Percentiles rank a stretch among this genome's conserved stretches.
phyloP scores from a whole-genome alignment of 257 asterid species.

The Misopates orontium region DNA sequence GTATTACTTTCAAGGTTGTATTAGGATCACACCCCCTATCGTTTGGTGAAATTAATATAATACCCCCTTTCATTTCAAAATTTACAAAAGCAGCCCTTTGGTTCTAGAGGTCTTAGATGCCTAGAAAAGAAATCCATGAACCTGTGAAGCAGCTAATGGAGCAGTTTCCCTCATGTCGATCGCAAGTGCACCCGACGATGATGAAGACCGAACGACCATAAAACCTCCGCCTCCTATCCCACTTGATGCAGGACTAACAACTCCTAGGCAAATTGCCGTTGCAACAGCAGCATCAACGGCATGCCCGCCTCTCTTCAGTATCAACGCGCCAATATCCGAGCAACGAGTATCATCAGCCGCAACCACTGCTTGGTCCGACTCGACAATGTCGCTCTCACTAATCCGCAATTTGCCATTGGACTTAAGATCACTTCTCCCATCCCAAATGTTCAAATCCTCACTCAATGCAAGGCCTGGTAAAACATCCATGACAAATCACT shows the following conservation, averaged over 20 bases:
- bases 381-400: constrained; percentile 39
- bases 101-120: background rate
- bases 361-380: constrained; percentile 64
- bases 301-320: constrained; percentile 70
- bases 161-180: constrained; percentile 95
- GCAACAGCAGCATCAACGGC: constrained; percentile 95
- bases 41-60: too few relatives aligned
- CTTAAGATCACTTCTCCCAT: constrained; percentile 19
- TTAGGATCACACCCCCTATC: too few relatives aligned
- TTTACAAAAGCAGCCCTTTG: too few relatives aligned
- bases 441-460: constrained; percentile 24
- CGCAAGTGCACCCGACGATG: constrained; percentile 46
- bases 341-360: constrained; percentile 90
- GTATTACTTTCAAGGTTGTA: too few relatives aligned
- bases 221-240: constrained; percentile 92
- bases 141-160: constrained; percentile 79
- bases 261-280: constrained; percentile 79
- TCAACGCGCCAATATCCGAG: constrained; percentile 66
- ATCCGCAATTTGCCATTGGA: constrained; percentile 15
- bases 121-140: constrained; percentile 18
- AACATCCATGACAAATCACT: background rate
- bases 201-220: constrained; percentile 72
- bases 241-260: constrained; percentile 66
- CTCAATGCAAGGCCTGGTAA: constrained; percentile 31
- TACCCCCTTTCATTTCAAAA: too few relatives aligned